Base-by-base conservation (phyloP, 345 rosid genomes). In the Eucalyptus albens region DNA sequence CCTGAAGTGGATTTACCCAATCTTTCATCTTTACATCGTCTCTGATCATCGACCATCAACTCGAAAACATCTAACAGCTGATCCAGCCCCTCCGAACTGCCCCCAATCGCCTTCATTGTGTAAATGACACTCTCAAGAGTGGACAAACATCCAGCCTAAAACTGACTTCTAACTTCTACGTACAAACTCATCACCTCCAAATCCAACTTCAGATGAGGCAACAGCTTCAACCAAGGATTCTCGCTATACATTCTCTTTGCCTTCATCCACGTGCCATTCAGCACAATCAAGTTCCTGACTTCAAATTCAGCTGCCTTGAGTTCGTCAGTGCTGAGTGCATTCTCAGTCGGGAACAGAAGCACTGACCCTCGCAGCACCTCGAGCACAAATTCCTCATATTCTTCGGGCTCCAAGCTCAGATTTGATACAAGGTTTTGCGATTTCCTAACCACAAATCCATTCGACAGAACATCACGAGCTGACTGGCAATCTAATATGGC, bases 251-350 rank as follows among this genome's bases (percentile, higher is more conserved):
- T 92, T 86, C 97, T 94, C 91, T 91, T 94, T 3, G 99, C 99
- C 93, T 97, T 97, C 2, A 94, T 88, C 99, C 97, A 96, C 1
- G 99, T 97, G 88, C 98, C 99, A 82, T 97, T 98, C 86, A 97
- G 92, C 88, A 95, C 98, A 86, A 97, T 94, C 94, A 97, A 93
- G 88, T 94, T 96, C 93, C 91, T 95, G 82, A 94, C 93, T 87
- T 94, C 91, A 29, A 92, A 88, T 22, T 91, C 90, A 91, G 90
- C 92, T 53, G 87, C 94, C 89, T 90, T 88, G 60, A 96, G 92
- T 65, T 92, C 96, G n/a, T 86, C 92, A 89, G 94, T 90, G 85
- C 93, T 87, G 49, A 95, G 89, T 4, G 96, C 95, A 47, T 91
- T 90, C 47, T 95, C 93, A 47, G 96, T 93, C 0, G 97, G 99